phyloP scores from a whole-genome alignment of 371 early-diverging fungal species.

The Mortierella sp. region DNA sequence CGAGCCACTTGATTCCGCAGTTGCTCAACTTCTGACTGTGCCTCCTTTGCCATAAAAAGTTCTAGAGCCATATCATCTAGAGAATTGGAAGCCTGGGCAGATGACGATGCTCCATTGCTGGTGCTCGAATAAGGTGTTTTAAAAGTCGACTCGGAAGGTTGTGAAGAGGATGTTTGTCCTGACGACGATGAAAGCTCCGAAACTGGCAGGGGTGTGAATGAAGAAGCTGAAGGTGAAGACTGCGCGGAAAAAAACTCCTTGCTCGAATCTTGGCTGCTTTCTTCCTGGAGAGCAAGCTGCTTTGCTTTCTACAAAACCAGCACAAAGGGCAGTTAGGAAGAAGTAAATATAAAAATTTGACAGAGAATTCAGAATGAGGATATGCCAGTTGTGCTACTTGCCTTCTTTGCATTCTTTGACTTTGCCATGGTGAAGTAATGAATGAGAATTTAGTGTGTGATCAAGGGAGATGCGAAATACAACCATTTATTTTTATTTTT shows the following conservation, averaged over 20 bases:
- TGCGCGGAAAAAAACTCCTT: background rate
- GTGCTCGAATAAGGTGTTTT: background rate
- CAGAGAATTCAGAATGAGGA: background rate
- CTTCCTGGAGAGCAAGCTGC: background rate
- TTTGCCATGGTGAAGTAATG: constrained; percentile 10
- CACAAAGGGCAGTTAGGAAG: background rate
- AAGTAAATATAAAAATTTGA: background rate
- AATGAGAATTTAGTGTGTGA: background rate
- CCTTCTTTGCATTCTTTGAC: constrained; percentile 28
- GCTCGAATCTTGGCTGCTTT: background rate
- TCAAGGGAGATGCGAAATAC: background rate
- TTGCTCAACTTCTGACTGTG: constrained; percentile 38
- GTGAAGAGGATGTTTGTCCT: background rate
- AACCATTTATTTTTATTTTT: no score
- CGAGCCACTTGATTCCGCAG: constrained; percentile 30
- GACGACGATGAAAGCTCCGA: background rate
- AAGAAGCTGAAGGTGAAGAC: background rate
- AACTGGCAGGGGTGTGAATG: background rate
- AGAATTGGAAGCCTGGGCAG: background rate
- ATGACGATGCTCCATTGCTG: background rate
- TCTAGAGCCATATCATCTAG: constrained; percentile 49
- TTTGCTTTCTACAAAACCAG: constrained; percentile 4
- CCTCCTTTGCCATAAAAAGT: constrained; percentile 30
- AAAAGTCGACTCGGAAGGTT: background rate
- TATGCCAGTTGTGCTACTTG: background rate